Base-by-base conservation (phyloP, 352 stramenopile species). In the Globisporangium takayamanum region DNA sequence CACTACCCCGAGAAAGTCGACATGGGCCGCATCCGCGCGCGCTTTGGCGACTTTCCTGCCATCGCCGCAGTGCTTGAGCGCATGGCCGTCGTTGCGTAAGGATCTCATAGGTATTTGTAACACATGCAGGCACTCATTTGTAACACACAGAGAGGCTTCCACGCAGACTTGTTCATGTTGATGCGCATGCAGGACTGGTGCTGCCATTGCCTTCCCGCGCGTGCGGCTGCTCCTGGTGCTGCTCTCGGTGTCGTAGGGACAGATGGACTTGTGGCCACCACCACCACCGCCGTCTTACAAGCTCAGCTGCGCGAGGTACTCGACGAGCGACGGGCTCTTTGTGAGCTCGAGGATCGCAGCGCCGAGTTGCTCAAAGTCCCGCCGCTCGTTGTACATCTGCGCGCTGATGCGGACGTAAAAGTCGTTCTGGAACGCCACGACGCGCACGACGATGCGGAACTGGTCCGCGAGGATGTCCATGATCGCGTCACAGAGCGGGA, bases 341-440 rank as follows among this genome's bases (percentile, higher is more conserved):
- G 80, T 92, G 50, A 94, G 65, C 66, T 89, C 76, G 44, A 87
- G 55, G 63, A 94, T 87, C 52, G 84, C 82, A 37, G 74, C 66
- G 30, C 76, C 84, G 18, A 94, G 68, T 53, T 80, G 70, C 63
- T 94, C 81, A 53, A 80, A 94, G 60, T 94, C 84, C 41, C 70
- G 69, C 55, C 84, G 78, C 59, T 94, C 84, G 61, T 91, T 92
- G 72, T 92, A 94, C 53, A 92, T 90, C 67, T 94, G 84, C 49
- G 81, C 78, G 49, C 81, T 92, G 66, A 94, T 89, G 59, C 81
- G 80, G 50, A 85, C 80, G 70, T 89, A 92, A 22, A 92, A 70
- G 11, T 74, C 70, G 52, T 59, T 64, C 63, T 92, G 80, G 67
- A 94, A 85, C 11, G 78, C 74, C 55, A 74, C 63, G 22, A 92